These are phyloP conservation scores for Castanea crenata DNA, from an alignment of 306 rosid species.

Conservation along the genomic window DNA sequence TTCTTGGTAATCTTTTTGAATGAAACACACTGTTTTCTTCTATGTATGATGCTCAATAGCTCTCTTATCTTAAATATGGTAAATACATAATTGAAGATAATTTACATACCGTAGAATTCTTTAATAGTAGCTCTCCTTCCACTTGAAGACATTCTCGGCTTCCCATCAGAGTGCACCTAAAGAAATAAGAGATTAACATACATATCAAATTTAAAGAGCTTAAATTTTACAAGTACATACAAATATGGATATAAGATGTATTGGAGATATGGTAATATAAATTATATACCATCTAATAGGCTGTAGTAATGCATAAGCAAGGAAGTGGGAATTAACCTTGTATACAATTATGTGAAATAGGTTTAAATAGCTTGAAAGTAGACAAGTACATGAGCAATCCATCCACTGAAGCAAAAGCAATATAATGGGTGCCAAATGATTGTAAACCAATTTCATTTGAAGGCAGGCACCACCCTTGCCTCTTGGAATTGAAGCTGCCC, in stretches of 20 bases:
- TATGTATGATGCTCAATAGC: neutral
- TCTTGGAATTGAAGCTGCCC: conserved; percentile 75
- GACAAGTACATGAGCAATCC: conserved; percentile 57
- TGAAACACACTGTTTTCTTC: neutral
- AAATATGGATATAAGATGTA: neutral
- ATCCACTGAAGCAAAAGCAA: conserved; percentile 60
- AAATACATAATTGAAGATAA: neutral
- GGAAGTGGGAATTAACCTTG: conserved; percentile 43
- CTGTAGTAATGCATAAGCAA: neutral
- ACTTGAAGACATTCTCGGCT: conserved; percentile 39
- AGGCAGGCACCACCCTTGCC: conserved; percentile 51
- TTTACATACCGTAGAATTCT: conserved; percentile 58
- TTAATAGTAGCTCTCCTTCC: conserved; percentile 65
- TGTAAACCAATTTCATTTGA: conserved; percentile 68
- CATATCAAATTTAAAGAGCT: neutral
- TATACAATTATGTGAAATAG: conserved; percentile 58
- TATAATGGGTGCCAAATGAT: conserved; percentile 57
- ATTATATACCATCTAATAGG: neutral
- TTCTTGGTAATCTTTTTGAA: neutral
- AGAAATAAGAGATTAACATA: conserved; percentile 19
- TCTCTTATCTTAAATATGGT: neutral
- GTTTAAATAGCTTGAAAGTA: conserved; percentile 47
- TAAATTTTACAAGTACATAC: neutral
- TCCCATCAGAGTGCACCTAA: conserved; percentile 49
- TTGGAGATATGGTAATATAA: neutral